Conservation (phyloP, 2,329 filamentous ascomycete genomes). For the Colletotrichum sojae region DNA sequence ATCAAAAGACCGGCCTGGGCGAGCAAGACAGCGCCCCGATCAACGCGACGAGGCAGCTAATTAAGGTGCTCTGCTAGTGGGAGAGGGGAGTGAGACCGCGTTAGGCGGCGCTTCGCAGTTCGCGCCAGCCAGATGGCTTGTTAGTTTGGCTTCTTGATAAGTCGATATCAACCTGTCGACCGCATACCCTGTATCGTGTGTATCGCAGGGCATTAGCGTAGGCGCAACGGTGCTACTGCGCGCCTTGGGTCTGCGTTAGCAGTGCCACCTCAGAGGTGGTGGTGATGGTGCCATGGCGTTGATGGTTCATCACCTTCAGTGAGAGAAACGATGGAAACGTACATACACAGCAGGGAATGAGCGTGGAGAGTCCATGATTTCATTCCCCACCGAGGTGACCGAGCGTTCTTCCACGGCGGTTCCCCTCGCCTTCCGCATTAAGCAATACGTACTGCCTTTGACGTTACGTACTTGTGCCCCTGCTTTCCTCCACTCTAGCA, state of each 20-base stretch:
- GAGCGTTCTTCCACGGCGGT: conserved; percentile 16
- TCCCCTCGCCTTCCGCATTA: conserved; percentile 31
- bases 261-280: conserved; percentile 9
- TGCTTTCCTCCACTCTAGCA: background rate
- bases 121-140: background rate
- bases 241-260: background rate
- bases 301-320: no score
- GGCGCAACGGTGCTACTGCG: no score
- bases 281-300: no score
- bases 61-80: background rate
- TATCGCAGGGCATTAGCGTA: no score
- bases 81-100: conserved; percentile 9
- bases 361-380: conserved; percentile 3
- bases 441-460: background rate
- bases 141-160: background rate
- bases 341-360: background rate
- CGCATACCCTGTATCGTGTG: no score
- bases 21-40: background rate
- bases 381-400: background rate
- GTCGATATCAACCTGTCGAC: no score
- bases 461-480: background rate
- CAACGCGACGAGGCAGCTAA: conserved; percentile 7
- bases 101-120: conserved; percentile 1
- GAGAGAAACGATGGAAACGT: background rate
- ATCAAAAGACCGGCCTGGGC: conserved; percentile 9